phyloP scores from a whole-genome alignment of 257 asterid genomes.

The Solanum clarkiae region DNA sequence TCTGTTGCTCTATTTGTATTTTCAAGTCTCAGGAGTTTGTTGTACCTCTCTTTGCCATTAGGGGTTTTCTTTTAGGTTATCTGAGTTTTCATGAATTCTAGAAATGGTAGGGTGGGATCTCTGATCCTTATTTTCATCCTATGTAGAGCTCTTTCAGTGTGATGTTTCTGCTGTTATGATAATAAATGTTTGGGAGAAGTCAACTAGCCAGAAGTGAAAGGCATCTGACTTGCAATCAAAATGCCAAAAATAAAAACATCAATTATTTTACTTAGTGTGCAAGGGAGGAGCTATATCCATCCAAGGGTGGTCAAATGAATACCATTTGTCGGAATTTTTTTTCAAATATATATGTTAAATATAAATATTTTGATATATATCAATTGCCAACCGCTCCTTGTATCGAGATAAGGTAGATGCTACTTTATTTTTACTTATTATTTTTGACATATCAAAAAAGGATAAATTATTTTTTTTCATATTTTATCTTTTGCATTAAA shows the following conservation, averaged over 20 bases:
- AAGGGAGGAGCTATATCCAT: too few relatives aligned
- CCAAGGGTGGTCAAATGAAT: too few relatives aligned
- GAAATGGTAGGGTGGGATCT: background rate
- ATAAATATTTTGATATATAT: too few relatives aligned
- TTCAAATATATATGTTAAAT: too few relatives aligned
- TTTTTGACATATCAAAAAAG: too few relatives aligned
- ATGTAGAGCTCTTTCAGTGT: background rate
- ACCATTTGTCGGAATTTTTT: fast-evolving
- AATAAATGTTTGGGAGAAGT: background rate
- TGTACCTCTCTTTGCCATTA: background rate
- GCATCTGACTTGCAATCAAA: background rate
- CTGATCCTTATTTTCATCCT: background rate
- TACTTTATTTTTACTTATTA: too few relatives aligned
- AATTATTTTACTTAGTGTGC: background rate
- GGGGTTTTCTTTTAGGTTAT: background rate
- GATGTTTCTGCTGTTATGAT: background rate
- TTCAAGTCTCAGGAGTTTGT: background rate
- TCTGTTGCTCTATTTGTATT: background rate
- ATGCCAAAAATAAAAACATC: background rate
- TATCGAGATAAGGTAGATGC: too few relatives aligned
- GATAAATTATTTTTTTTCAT: too few relatives aligned
- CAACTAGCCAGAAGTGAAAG: background rate
- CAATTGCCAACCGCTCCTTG: too few relatives aligned
- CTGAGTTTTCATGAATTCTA: background rate
- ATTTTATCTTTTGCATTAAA: too few relatives aligned